Base-by-base conservation (phyloP, 129 eudicot species). In the Saposhnikovia divaricata region DNA sequence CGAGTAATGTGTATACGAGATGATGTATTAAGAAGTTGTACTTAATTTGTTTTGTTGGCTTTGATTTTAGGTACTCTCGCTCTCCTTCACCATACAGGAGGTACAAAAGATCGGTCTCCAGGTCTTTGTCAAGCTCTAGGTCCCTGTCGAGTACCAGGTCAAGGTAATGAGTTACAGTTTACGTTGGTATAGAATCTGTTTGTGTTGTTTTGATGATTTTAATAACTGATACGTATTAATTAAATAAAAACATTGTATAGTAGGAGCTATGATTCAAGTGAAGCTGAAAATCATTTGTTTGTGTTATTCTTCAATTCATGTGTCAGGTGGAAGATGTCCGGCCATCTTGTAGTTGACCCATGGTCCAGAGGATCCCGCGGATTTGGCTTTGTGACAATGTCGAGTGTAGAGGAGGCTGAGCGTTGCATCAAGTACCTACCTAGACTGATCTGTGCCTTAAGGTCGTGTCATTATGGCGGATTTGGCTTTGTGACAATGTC, bases 271-370 rank as follows among this genome's bases (percentile, higher is more conserved):
- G 96, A 87, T 81, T 82, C 87, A 40, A 86, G 87, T 70, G 96
- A 89, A 82, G 91, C 82, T 78, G 98, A 90, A 77, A 95, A 95
- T 45, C 98, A n/a, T n/a, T n/a, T n/a, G n/a, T n/a, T n/a, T n/a
- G n/a, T n/a, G n/a, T n/a, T n/a, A n/a, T n/a, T n/a, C n/a, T n/a
- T n/a, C n/a, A n/a, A n/a, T n/a, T n/a, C n/a, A n/a, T n/a, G n/a
- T n/a, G n/a, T n/a, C n/a, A n/a, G n/a, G n/a, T n/a, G n/a, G n/a
- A n/a, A n/a, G n/a, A n/a, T n/a, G n/a, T n/a, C n/a, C n/a, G n/a
- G n/a, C n/a, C n/a, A n/a, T n/a, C n/a, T n/a, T n/a, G n/a, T n/a
- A n/a, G n/a, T n/a, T n/a, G n/a, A n/a, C n/a, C n/a, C n/a, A n/a
- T n/a, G n/a, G n/a, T n/a, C n/a, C n/a, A n/a, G n/a, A n/a, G n/a